Conservation (phyloP, 768 basidiomycete species). For the Boletus barrowsii region DNA sequence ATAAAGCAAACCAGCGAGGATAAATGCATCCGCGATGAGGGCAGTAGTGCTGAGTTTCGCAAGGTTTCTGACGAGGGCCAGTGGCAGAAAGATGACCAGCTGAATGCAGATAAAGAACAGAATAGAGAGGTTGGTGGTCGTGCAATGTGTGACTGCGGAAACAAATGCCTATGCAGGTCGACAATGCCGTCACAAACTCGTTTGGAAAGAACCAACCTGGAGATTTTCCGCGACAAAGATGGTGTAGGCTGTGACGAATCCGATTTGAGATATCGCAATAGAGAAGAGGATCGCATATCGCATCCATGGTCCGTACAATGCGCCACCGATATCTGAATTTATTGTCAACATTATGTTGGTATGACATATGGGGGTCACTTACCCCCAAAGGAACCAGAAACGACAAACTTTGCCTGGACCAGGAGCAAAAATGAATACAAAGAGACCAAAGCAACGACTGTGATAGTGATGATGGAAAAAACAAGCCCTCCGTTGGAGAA, state of each 20-base stretch:
- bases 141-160: conserved; percentile 74
- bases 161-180: conserved; percentile 66
- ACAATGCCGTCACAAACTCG: not conserved
- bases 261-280: conserved; percentile 86
- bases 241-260: conserved; percentile 87
- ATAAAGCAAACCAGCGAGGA: conserved; percentile 82
- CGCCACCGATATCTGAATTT: conserved; percentile 81
- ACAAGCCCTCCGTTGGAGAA: conserved; percentile 95
- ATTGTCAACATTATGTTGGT: not conserved
- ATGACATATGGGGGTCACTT: conserved; percentile 17
- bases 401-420: conserved; percentile 80
- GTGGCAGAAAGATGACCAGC: conserved; percentile 81
- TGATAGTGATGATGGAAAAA: conserved; percentile 77
- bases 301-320: conserved; percentile 91
- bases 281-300: conserved; percentile 83
- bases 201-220: conserved; percentile 35
- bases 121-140: conserved; percentile 55
- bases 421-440: conserved; percentile 92
- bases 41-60: conserved; percentile 92
- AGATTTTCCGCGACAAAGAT: conserved; percentile 95
- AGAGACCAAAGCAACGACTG: conserved; percentile 81
- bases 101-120: conserved; percentile 83
- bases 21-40: conserved; percentile 92
- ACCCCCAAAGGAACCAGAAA: conserved; percentile 94
- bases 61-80: conserved; percentile 89